phyloP scores from a whole-genome alignment of 805 yeast species.

The Saccharomycopsis oosterbeekiorum region DNA sequence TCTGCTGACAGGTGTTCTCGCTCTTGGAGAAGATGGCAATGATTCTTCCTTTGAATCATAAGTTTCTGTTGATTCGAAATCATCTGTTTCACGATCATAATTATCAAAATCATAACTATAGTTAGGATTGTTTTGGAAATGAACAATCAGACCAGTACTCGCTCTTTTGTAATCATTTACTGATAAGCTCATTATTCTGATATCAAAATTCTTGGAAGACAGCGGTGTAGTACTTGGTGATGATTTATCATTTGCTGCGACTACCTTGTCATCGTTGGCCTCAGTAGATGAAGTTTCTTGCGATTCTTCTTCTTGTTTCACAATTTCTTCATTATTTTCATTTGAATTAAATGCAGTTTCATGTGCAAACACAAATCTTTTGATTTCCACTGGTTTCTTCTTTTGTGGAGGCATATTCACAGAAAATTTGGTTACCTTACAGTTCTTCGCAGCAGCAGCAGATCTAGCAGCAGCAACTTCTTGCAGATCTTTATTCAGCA shows the following conservation, averaged over 20 bases:
- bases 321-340: neutral
- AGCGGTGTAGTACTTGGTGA: neutral
- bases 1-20: neutral
- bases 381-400: slow-evolving; percentile 9
- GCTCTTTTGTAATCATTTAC: neutral
- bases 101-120: slow-evolving; percentile 16
- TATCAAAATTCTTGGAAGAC: neutral
- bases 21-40: slow-evolving; percentile 1
- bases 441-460: neutral
- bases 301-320: neutral
- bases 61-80: slow-evolving; percentile 2
- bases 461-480: slow-evolving; percentile 7
- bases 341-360: neutral
- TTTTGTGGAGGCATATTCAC: slow-evolving; percentile 13
- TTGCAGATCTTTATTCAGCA: neutral
- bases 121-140: slow-evolving; percentile 5
- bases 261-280: neutral
- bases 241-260: neutral
- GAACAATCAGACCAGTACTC: neutral
- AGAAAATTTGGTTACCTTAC: neutral
- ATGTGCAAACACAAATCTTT: neutral
- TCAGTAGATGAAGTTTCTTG: neutral
- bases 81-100: slow-evolving; percentile 6
- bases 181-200: neutral
- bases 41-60: neutral